Conservation (phyloP, 1,139 yeast species). For the Torulaspora globosa region DNA sequence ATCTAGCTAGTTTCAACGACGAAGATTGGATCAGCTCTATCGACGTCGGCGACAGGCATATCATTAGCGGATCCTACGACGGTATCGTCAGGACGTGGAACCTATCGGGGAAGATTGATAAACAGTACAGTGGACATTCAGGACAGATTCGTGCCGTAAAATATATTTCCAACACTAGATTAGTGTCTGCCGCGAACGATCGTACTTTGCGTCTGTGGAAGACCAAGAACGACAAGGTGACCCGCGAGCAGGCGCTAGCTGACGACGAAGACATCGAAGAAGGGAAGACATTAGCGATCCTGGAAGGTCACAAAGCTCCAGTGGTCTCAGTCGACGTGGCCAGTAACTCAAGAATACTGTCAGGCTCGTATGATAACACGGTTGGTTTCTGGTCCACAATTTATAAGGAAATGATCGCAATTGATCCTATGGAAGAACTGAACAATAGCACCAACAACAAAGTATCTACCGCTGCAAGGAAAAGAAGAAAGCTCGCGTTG, state of each 20-base stretch:
- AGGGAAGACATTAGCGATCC: slow-evolving; percentile 73
- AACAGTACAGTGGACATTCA: slow-evolving; percentile 81
- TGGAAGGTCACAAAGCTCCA: slow-evolving; percentile 87
- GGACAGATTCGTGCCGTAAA: slow-evolving; percentile 79
- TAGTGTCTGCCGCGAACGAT: slow-evolving; percentile 86
- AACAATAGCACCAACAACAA: slow-evolving; percentile 40
- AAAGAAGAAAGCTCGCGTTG: slow-evolving; percentile 77
- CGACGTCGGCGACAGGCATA: slow-evolving; percentile 39
- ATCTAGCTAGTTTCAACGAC: slow-evolving; percentile 78
- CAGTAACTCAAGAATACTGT: slow-evolving; percentile 56
- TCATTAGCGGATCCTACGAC: slow-evolving; percentile 88
- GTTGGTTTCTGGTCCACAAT: slow-evolving; percentile 87
- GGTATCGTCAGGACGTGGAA: slow-evolving; percentile 91
- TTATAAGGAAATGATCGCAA: slow-evolving; percentile 75
- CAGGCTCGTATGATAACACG: slow-evolving; percentile 81
- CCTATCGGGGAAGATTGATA: slow-evolving; percentile 73
- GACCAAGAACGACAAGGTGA: slow-evolving; percentile 45
- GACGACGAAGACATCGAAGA: slow-evolving; percentile 55
- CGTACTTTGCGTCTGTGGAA: slow-evolving; percentile 88
- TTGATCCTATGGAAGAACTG: slow-evolving; percentile 55
- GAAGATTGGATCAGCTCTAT: slow-evolving; percentile 95
- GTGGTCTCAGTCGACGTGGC: slow-evolving; percentile 72
- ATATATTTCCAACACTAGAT: slow-evolving; percentile 69
- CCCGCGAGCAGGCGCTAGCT: slow-evolving; percentile 41
- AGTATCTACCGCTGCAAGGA: slow-evolving; percentile 73